Evolutionary conservation across 2,329 filamentous ascomycete species (phyloP).

Genomic region (Claviceps citrina): DNA sequence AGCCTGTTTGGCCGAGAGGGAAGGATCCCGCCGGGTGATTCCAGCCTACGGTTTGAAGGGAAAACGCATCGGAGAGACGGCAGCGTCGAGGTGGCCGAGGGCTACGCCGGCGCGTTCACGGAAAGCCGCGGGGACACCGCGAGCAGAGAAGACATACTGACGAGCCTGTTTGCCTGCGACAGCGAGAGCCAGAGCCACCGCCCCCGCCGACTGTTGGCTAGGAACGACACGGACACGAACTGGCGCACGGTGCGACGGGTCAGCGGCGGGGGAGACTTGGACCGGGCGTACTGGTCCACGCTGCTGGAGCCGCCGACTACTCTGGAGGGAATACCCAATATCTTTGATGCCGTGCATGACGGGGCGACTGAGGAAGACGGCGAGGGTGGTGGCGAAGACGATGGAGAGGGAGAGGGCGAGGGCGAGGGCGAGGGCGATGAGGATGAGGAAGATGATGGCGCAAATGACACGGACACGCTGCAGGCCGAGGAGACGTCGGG

Average conservation of each 20-base stretch:
- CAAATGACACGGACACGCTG: conserved; percentile 10
- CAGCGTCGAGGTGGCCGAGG: conserved; percentile 47
- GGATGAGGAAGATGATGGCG: conserved; percentile 12
- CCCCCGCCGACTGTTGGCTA: conserved; percentile 15
- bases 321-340: conserved; percentile 26
- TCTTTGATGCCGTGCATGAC: conserved; percentile 20
- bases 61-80: conserved; percentile 49
- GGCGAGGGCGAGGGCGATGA: conserved; percentile 9
- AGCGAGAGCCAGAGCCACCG: conserved; percentile 16
- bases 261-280: conserved; percentile 17
- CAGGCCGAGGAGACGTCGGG: conserved; percentile 2
- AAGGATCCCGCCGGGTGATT: conserved; percentile 47
- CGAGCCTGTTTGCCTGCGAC: conserved; percentile 31
- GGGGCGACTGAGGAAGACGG: conserved; percentile 14
- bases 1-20: conserved; percentile 59
- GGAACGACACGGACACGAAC: conserved; percentile 19
- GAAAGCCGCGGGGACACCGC: conserved; percentile 45
- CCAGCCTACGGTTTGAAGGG: conserved; percentile 42
- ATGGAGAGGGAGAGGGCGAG: conserved; percentile 14
- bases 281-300: conserved; percentile 27
- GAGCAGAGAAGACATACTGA: conserved; percentile 45
- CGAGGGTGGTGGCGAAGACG: conserved; percentile 13
- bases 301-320: conserved; percentile 30
- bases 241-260: conserved; percentile 20
- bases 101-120: conserved; percentile 39